Percentiles rank a stretch among this genome's conserved stretches.
These are phyloP conservation scores for Syncephalastrum sp. DNA, from an alignment of 371 early-diverging fungal species.

Conservation along the genomic window DNA sequence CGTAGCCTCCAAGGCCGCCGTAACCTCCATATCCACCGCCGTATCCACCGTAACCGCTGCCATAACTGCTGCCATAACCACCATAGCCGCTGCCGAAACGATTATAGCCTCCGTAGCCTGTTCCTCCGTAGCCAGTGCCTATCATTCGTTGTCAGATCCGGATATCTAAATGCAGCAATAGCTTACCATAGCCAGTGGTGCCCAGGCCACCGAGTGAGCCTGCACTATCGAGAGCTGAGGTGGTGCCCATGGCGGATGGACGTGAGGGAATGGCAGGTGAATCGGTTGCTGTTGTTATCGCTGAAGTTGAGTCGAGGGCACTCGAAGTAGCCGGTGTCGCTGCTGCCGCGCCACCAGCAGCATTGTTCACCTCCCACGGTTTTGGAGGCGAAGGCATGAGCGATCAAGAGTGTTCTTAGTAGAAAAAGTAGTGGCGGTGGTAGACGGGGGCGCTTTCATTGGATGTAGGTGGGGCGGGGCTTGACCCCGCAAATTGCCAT, in stretches of 20 bases:
- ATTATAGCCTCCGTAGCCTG: conserved; percentile 18
- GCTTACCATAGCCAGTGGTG: conserved; percentile 19
- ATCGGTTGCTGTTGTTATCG: conserved; percentile 15
- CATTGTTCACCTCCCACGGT: conserved; percentile 18
- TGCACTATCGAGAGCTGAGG: background rate
- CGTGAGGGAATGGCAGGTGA: conserved; percentile 32
- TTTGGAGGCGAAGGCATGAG: conserved; percentile 20
- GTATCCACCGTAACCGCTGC: conserved; percentile 39
- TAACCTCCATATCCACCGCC: conserved; percentile 50
- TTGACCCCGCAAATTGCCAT: no score
- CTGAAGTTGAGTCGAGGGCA: conserved; percentile 14
- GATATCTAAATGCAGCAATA: conserved; percentile 1
- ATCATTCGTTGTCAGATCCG: conserved; percentile 1
- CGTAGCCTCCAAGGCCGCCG: conserved; percentile 39
- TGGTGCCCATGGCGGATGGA: conserved; percentile 21
- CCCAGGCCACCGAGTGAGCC: conserved; percentile 17
- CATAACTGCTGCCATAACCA: conserved; percentile 28
- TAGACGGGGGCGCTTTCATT: no score
- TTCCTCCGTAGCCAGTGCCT: conserved; percentile 9
- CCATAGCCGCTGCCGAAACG: conserved; percentile 40
- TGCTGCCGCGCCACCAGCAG: conserved; percentile 21
- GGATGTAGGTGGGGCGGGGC: no score
- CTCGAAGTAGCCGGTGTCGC: conserved; percentile 12
- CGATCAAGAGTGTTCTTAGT: no score
- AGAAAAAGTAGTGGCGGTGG: no score